phyloP scores from a whole-genome alignment of 768 basidiomycete genomes.

The Asterophora parasitica region DNA sequence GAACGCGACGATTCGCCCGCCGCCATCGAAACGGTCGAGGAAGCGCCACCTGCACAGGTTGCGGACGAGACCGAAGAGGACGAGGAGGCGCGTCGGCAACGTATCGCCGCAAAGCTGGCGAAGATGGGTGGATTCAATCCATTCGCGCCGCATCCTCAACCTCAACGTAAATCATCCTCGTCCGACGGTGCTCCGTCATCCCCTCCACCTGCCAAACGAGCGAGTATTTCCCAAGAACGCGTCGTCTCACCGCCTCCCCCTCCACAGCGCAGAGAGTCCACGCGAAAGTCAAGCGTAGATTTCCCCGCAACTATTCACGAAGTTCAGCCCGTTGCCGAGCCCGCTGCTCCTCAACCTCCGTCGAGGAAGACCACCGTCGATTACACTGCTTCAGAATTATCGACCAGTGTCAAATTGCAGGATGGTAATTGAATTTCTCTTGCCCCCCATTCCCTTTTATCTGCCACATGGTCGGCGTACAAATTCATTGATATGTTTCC shows the following conservation, averaged over 20 bases:
- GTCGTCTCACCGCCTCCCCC: slow-evolving; percentile 5
- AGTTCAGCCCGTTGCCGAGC: neutral
- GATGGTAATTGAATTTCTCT: slow-evolving; percentile 22
- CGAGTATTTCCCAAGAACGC: slow-evolving; percentile 10
- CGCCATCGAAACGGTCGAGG: neutral
- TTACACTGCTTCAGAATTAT: neutral
- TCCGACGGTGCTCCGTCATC: slow-evolving; percentile 13
- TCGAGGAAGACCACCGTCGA: slow-evolving; percentile 8
- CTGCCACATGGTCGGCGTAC: slow-evolving; percentile 15
- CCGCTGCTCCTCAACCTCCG: neutral
- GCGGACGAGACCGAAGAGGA: slow-evolving; percentile 37
- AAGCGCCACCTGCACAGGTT: slow-evolving; percentile 1
- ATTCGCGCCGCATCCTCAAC: slow-evolving; percentile 27
- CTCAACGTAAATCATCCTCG: slow-evolving; percentile 18
- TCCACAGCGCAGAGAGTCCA: slow-evolving; percentile 9
- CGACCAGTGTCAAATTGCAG: slow-evolving; percentile 10
- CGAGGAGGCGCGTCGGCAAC: slow-evolving; percentile 51
- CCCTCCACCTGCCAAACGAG: slow-evolving; percentile 7
- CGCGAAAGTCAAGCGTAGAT: slow-evolving; percentile 1
- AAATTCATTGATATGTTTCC: slow-evolving; percentile 25
- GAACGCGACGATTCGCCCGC: neutral
- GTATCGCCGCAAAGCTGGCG: slow-evolving; percentile 59
- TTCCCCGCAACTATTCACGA: neutral
- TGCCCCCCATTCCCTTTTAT: slow-evolving; percentile 15
- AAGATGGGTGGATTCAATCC: slow-evolving; percentile 69